Conservation (phyloP, 2,329 filamentous ascomycete species). For the Pyricularia pennisetigena region DNA sequence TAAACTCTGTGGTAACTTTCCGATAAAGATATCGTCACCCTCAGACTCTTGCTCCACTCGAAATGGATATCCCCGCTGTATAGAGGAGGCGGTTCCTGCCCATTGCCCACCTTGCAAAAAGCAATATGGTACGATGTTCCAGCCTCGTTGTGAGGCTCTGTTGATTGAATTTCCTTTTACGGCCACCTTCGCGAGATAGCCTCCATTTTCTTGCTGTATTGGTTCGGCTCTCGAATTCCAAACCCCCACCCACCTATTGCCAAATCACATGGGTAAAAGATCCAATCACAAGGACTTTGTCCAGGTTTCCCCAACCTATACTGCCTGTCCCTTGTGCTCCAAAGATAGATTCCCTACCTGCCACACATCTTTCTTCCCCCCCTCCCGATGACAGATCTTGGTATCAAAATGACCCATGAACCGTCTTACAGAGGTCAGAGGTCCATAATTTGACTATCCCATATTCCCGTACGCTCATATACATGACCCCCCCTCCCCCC, state of each 20-base stretch:
- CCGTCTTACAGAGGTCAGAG: not conserved
- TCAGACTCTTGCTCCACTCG: not conserved
- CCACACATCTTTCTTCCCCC: not conserved
- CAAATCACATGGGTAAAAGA: not conserved
- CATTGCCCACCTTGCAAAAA: not conserved
- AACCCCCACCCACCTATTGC: not conserved
- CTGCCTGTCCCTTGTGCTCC: not conserved
- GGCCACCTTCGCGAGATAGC: not conserved
- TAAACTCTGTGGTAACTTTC: not conserved
- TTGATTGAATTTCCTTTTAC: not conserved
- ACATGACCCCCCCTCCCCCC: not conserved
- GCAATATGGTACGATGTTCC: not conserved
- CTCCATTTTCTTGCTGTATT: not conserved
- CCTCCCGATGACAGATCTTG: not conserved
- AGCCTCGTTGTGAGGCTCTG: not conserved
- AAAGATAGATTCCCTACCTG: not conserved
- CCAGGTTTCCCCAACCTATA: not conserved
- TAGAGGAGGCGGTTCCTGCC: not conserved
- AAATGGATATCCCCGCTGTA: not conserved
- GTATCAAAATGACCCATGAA: not conserved
- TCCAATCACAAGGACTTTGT: not conserved
- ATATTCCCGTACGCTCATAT: not conserved
- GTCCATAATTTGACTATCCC: not conserved
- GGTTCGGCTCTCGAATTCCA: not conserved
- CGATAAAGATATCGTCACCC: too few relatives aligned